Base-by-base conservation (phyloP, 352 stramenopile genomes). In the Pythium dissimile region DNA sequence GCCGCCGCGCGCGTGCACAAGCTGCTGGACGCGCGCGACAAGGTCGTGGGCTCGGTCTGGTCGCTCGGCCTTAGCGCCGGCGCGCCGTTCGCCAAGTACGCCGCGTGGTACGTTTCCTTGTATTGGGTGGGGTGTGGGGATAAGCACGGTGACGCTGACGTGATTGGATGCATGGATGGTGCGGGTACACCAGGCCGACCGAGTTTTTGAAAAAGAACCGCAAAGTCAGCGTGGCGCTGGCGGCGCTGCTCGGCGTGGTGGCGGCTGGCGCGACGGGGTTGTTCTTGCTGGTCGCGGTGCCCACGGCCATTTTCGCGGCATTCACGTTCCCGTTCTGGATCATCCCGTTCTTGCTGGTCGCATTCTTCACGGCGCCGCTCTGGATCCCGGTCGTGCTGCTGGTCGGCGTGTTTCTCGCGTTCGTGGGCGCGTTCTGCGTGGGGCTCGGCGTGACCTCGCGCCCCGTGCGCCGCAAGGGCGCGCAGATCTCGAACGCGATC, bases 261-360 rank as follows among this genome's bases (percentile, higher is more conserved):
- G 43, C 66, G 6, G 80, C 80, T 28, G 77, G 79, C 34, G 63
- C 64, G 11, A 64, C 80, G 24, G 75, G 71, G 23, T 52, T 86
- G 37, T 91, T 93, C 54, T 52, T 90, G 51, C 54, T 74, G n/a
- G 59, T 93, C 39, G 84, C 84, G 3, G 70, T 93, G 31, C 84
- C 84, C 6, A 89, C 79, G 27, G 77, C 77, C 27, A 54, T 83
- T 18, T 62, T 93, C 42, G 80, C 80, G 7, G 72, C 78, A 24
- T 87, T 93, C 63, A 93, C 84, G 68, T 80, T 91, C 55, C 84
- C 84, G 51, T 77, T 93, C 62, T 93, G 84, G 84, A 90, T 93
- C 70, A 64, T 93, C 20, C 84, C 84, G 60, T 85, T 93, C 68
- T 41, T 91, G 52, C 60, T 72, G 26, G 84, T 77, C 18, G 69